Evolutionary conservation across 768 basidiomycete genomes (phyloP).

Genomic region (Rhizopogon sp.): DNA sequence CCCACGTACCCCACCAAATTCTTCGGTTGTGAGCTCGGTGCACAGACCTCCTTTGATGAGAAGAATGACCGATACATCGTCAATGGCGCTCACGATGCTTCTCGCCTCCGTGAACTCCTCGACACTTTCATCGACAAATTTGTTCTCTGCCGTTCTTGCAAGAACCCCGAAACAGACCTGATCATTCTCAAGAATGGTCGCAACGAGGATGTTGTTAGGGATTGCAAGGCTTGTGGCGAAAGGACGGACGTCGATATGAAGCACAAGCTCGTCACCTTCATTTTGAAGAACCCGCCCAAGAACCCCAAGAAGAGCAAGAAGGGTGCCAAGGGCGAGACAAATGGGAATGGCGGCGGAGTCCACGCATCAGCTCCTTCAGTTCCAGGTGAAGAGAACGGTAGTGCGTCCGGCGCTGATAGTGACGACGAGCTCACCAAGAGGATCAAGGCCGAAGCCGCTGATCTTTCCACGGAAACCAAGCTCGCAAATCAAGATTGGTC

Average conservation of each 20-base stretch:
- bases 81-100: slow-evolving; percentile 92
- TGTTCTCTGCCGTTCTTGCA: slow-evolving; percentile 94
- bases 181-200: slow-evolving; percentile 80
- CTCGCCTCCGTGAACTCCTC: slow-evolving; percentile 90
- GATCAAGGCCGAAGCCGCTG: slow-evolving; percentile 87
- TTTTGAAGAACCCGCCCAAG: slow-evolving; percentile 95
- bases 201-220: slow-evolving; percentile 82
- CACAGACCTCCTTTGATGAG: slow-evolving; percentile 94
- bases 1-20: slow-evolving; percentile 98
- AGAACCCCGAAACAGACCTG: slow-evolving; percentile 98
- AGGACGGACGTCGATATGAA: slow-evolving; percentile 92
- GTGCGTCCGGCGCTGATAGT: slow-evolving; percentile 56
- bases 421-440: slow-evolving; percentile 87
- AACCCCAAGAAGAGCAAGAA: slow-evolving; percentile 67
- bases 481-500: slow-evolving; percentile 81
- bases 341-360: slow-evolving; percentile 43
- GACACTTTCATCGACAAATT: slow-evolving; percentile 98
- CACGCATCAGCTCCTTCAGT: slow-evolving; percentile 33
- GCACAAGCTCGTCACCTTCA: slow-evolving; percentile 94
- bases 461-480: slow-evolving; percentile 57
- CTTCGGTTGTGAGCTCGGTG: slow-evolving; percentile 98
- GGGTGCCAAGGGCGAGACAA: slow-evolving; percentile 46
- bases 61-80: slow-evolving; percentile 98
- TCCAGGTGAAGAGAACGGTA: slow-evolving; percentile 37
- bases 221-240: slow-evolving; percentile 98